These are phyloP conservation scores for Terfezia claveryi DNA, from an alignment of 495 filamentous ascomycete species.

Conservation along the genomic window DNA sequence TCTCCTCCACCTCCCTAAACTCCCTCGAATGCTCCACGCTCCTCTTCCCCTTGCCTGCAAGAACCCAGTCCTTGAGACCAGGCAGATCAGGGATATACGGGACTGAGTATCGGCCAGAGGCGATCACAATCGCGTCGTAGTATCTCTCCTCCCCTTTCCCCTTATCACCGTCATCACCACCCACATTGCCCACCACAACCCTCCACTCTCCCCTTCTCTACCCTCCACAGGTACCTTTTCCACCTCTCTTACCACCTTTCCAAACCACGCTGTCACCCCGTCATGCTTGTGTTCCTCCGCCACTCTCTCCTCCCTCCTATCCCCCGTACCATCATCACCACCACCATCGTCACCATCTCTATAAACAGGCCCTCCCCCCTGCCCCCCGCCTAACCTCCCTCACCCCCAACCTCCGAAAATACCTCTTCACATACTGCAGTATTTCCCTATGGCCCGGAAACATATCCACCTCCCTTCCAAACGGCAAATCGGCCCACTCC, in stretches of 20 bases:
- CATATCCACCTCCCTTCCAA: not conserved
- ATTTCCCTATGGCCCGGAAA: not conserved
- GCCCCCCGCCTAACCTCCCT: not conserved
- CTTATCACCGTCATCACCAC: not conserved
- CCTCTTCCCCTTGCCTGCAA: not conserved
- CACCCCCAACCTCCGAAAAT: not conserved
- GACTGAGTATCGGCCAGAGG: slow-evolving; percentile 42
- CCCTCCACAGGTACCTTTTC: not conserved
- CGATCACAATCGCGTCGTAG: slow-evolving; percentile 43
- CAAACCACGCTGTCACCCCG: not conserved
- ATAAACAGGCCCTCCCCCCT: not conserved
- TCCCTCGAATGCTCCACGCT: not conserved
- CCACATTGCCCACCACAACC: slow-evolving; percentile 1
- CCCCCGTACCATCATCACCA: too few relatives aligned
- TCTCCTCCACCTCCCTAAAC: not conserved
- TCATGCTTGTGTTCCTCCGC: not conserved
- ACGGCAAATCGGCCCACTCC: not conserved
- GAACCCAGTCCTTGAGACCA: slow-evolving; percentile 38
- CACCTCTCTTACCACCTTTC: not conserved
- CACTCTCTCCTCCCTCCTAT: not conserved
- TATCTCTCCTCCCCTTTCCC: slow-evolving; percentile 27
- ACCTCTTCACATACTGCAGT: not conserved
- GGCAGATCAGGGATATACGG: slow-evolving; percentile 37
- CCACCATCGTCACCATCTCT: too few relatives aligned
- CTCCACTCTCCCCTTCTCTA: not conserved